A percentile compares a stretch with the other conserved stretches of the same genome.
Evolutionary conservation across 306 rosid genomes (phyloP).

Genomic region (Carpinus fangiana): DNA sequence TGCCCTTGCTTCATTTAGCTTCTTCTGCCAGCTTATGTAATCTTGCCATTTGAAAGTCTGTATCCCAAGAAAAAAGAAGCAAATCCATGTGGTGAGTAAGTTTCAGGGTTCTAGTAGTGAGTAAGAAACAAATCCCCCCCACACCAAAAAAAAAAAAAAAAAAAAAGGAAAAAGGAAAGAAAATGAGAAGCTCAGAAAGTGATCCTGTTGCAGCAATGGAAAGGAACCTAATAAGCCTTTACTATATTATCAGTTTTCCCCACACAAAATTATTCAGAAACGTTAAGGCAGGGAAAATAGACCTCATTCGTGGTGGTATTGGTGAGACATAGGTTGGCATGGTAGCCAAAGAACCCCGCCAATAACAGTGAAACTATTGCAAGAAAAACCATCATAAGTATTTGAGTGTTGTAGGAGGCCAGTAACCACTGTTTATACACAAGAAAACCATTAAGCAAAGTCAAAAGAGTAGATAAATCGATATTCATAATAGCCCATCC

Average conservation of each 20-base stretch:
- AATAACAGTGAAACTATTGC: slow-evolving; percentile 69
- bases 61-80: slow-evolving; percentile 15
- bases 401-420: slow-evolving; percentile 83
- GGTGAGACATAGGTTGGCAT: slow-evolving; percentile 81
- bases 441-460: slow-evolving; percentile 23
- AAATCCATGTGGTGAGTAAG: slow-evolving; percentile 24
- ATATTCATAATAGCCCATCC: neutral
- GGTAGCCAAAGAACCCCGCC: slow-evolving; percentile 86
- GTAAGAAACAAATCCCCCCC: neutral
- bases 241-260: neutral
- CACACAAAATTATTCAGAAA: slow-evolving; percentile 19
- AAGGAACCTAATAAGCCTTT: neutral
- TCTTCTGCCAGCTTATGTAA: slow-evolving; percentile 66
- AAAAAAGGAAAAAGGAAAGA: neutral
- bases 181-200: neutral
- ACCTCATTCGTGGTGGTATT: slow-evolving; percentile 98
- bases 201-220: neutral
- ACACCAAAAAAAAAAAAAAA: neutral
- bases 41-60: slow-evolving; percentile 98
- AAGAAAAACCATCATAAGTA: slow-evolving; percentile 79
- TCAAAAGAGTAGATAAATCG: neutral
- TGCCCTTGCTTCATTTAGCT: slow-evolving; percentile 65
- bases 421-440: slow-evolving; percentile 68
- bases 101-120: slow-evolving; percentile 12
- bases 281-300: slow-evolving; percentile 19